phyloP scores from a whole-genome alignment of 2,329 filamentous ascomycete species.

The Amesomyces nigricolor region DNA sequence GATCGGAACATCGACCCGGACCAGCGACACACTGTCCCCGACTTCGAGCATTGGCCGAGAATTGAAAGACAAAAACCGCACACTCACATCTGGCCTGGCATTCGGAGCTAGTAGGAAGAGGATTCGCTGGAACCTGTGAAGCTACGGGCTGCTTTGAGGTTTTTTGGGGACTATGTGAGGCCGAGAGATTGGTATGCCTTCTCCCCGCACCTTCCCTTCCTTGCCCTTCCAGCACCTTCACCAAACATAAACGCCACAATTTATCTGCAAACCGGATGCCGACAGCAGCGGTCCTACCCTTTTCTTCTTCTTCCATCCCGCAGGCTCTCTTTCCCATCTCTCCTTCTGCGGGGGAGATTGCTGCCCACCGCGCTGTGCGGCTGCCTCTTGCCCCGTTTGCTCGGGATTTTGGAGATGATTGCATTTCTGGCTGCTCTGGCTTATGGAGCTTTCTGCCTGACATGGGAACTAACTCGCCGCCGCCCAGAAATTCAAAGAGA shows the following conservation, averaged over 20 bases:
- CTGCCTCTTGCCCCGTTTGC: slow-evolving; percentile 1
- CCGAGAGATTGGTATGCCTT: slow-evolving; percentile 22
- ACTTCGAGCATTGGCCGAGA: not conserved
- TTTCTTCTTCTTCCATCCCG: not conserved
- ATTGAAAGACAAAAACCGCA: not conserved
- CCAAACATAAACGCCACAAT: not conserved
- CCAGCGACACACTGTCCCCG: not conserved
- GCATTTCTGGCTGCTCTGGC: slow-evolving; percentile 3
- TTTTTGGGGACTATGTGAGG: slow-evolving; percentile 23
- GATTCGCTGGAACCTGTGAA: slow-evolving; percentile 5
- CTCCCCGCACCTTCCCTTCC: slow-evolving; percentile 12
- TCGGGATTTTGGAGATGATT: not conserved
- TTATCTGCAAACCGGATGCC: not conserved
- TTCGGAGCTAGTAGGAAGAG: not conserved
- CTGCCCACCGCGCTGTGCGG: slow-evolving; percentile 3
- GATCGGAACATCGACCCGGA: not conserved
- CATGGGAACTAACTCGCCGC: slow-evolving; percentile 18
- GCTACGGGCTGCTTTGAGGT: slow-evolving; percentile 1
- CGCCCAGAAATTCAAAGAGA: slow-evolving; percentile 31
- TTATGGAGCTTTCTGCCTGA: slow-evolving; percentile 9
- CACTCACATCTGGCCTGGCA: slow-evolving; percentile 3
- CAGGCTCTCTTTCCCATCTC: not conserved
- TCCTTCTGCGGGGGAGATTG: not conserved
- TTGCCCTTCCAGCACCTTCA: not conserved
- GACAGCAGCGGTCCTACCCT: not conserved